Base-by-base conservation (phyloP, 176 grass and related monocot species). In the Cenchrus americanus region DNA sequence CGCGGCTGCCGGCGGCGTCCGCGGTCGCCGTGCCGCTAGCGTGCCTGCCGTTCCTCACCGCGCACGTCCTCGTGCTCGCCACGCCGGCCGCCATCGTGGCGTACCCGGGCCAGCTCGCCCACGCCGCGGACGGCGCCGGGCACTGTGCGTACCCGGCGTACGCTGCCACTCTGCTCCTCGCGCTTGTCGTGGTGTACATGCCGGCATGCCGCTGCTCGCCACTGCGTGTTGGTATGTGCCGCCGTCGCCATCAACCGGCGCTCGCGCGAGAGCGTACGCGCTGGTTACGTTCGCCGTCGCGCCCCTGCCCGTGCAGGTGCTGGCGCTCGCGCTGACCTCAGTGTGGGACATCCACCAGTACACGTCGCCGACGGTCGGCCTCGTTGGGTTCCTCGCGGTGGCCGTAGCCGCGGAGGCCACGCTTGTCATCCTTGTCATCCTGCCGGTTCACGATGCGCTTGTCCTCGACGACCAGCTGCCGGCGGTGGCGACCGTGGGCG, bases 211-310 rank as follows among this genome's bases (percentile, higher is more conserved):
- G 24, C 55, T 90, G 23, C 76, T 90, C 26, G 49, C 80, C 41
- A 82, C 88, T 6, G 88, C 83, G 23, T 82, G 72, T 47, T 86
- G 88, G 88, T 48, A 73, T 7, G 79, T 69, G 71, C 79, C 65
- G 73, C 86, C 30, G 73, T 90, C 30, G 88, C 80, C 55, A 90
- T 90, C 78, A 90, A 90, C 62, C 40, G 67, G 77, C 55, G 83
- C 50, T 90, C 65, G 83, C 37, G 57, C 42, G 1, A 75, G 88
- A 57, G 73, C 84, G 9, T 82, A 78, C 58, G 83, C 71, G n/a
- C 88, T 90, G 57, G 67, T 55, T 19, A 49, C 55, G 47, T 66
- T 76, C 53, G 49, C 82, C 60, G n/a, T 86, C 10, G 40, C 18
- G 52, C 78, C 79, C 14, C 73, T 90, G 37, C 83, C 72, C 6